These are phyloP conservation scores for Schizosaccharomyces pombe DNA, from an alignment of 805 yeast species.

Conservation along the genomic window DNA sequence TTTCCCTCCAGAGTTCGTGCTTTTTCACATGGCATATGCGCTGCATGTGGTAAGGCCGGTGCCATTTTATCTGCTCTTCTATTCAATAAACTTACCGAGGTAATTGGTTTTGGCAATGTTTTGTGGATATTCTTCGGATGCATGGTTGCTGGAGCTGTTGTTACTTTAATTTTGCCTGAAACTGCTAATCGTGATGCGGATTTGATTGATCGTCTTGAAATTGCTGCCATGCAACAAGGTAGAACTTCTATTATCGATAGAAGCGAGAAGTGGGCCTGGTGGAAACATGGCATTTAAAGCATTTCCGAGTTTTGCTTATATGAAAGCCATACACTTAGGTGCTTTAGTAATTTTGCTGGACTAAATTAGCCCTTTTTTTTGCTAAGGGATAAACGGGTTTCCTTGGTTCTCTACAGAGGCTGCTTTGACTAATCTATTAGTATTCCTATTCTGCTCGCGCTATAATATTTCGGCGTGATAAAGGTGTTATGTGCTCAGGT, in stretches of 20 bases:
- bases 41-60: conserved; percentile 80
- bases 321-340: too few relatives aligned
- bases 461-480: too few relatives aligned
- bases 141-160: neutral
- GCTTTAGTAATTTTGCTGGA: too few relatives aligned
- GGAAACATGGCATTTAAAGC: neutral
- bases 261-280: neutral
- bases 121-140: conserved; percentile 3
- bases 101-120: neutral
- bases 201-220: conserved; percentile 2
- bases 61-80: conserved; percentile 46
- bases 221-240: neutral
- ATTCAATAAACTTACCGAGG: neutral
- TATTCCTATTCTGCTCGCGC: too few relatives aligned
- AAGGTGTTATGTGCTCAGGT: too few relatives aligned
- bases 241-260: neutral
- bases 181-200: conserved; percentile 1
- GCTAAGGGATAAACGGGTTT: too few relatives aligned
- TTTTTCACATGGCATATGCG: conserved; percentile 84
- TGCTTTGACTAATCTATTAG: too few relatives aligned
- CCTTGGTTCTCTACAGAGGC: too few relatives aligned
- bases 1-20: conserved; percentile 92
- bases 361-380: too few relatives aligned
- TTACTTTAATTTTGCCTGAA: neutral
- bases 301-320: too few relatives aligned